A percentile compares a stretch with the other conserved stretches of the same genome.
phyloP scores from a whole-genome alignment of 2,329 filamentous ascomycete species.

The Zelopaecilomyces penicillatus region DNA sequence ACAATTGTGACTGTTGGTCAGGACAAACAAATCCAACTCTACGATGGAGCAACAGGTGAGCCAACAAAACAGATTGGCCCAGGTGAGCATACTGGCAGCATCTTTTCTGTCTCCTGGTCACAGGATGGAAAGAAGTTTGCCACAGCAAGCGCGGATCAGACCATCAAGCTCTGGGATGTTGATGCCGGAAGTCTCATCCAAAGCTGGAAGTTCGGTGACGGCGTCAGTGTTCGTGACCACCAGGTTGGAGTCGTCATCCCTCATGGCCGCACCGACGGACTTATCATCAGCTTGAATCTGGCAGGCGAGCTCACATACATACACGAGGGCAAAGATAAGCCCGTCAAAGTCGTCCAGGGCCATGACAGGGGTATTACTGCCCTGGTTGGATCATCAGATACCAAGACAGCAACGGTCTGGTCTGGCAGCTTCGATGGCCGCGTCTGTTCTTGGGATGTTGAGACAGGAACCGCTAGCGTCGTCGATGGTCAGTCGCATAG shows the following conservation, averaged over 20 bases:
- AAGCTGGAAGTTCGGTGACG: constrained; percentile 79
- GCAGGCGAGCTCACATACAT: constrained; percentile 88
- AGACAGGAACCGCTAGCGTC: constrained; percentile 56
- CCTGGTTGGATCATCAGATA: constrained; percentile 38
- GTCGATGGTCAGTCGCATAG: constrained; percentile 77
- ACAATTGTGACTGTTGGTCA: constrained; percentile 80
- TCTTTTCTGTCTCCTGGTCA: constrained; percentile 87
- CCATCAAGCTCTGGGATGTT: constrained; percentile 87
- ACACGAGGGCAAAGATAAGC: constrained; percentile 58
- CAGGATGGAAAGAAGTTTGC: constrained; percentile 78
- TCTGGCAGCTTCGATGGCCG: constrained; percentile 91
- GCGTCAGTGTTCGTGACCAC: constrained; percentile 69
- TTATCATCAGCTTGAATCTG: constrained; percentile 85
- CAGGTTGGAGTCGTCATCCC: constrained; percentile 94
- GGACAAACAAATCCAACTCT: constrained; percentile 88
- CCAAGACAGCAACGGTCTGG: constrained; percentile 59
- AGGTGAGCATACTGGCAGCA: constrained; percentile 82
- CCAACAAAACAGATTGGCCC: constrained; percentile 68
- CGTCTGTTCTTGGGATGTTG: constrained; percentile 74
- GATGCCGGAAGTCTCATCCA: constrained; percentile 69
- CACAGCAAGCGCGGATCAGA: constrained; percentile 89
- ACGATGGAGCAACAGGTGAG: constrained; percentile 93
- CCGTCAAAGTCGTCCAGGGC: constrained; percentile 67
- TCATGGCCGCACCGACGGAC: constrained; percentile 67
- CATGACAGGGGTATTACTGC: constrained; percentile 90